A percentile compares a stretch with the other conserved stretches of the same genome.
phyloP scores from a whole-genome alignment of 1,139 yeast genomes.

The Hanseniaspora sp. region DNA sequence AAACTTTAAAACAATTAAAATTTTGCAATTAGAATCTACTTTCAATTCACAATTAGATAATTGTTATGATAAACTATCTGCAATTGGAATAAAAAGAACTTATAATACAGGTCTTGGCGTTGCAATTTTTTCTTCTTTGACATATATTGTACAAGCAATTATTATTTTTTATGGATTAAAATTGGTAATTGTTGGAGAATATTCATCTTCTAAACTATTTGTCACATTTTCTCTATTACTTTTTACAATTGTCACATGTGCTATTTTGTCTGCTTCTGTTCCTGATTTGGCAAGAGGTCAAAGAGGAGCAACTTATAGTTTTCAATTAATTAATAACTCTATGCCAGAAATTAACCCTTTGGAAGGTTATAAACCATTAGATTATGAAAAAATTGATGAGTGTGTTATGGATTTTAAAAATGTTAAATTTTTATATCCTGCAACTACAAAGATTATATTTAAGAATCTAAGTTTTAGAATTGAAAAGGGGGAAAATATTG shows the following conservation, averaged over 20 bases:
- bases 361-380: conserved; percentile 18
- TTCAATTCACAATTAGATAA: conserved; percentile 36
- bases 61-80: conserved; percentile 28
- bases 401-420: conserved; percentile 34
- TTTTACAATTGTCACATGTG: conserved; percentile 60
- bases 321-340: conserved; percentile 34
- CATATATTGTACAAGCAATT: conserved; percentile 54
- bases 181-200: conserved; percentile 48
- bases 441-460: conserved; percentile 29
- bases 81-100: conserved; percentile 40
- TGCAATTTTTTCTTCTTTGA: conserved; percentile 44
- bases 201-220: conserved; percentile 47
- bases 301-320: conserved; percentile 51
- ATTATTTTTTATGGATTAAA: conserved; percentile 66
- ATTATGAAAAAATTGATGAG: conserved; percentile 16
- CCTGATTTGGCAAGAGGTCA: conserved; percentile 74
- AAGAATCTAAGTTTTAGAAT: conserved; percentile 36
- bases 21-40: conserved; percentile 41
- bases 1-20: conserved; percentile 53
- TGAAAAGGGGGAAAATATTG: conserved; percentile 41
- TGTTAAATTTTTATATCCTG: conserved; percentile 42
- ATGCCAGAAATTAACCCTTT: conserved; percentile 7
- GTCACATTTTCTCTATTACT: conserved; percentile 61
- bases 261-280: conserved; percentile 46
- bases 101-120: conserved; percentile 48